phyloP scores from a whole-genome alignment of 495 filamentous ascomycete species.

The Pseudoneurospora amorphoporcata region DNA sequence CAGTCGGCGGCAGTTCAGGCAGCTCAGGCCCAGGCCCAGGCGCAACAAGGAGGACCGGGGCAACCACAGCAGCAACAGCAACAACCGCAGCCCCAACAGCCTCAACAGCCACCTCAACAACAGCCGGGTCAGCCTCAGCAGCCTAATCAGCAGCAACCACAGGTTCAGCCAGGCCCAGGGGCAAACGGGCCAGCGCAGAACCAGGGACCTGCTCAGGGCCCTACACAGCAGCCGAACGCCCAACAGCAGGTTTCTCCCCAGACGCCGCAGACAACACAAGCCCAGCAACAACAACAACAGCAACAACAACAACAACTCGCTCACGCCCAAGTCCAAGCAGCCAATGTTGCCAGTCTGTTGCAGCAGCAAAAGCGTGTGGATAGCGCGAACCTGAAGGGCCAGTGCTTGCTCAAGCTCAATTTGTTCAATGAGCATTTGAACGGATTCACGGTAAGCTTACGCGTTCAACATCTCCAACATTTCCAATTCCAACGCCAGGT shows the following conservation, averaged over 20 bases:
- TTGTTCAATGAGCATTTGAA: slow-evolving; percentile 63
- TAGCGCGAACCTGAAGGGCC: slow-evolving; percentile 45
- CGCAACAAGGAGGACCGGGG: slow-evolving; percentile 35
- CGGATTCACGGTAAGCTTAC: slow-evolving; percentile 46
- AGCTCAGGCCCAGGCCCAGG: slow-evolving; percentile 28
- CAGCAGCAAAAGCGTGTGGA: slow-evolving; percentile 40
- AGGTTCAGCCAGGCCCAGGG: slow-evolving; percentile 24
- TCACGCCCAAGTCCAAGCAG: slow-evolving; percentile 28
- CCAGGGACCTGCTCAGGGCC: slow-evolving; percentile 18
- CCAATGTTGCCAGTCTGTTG: slow-evolving; percentile 18
- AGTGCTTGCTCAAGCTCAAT: slow-evolving; percentile 52
- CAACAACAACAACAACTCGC: background rate
- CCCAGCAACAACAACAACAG: slow-evolving; percentile 32
- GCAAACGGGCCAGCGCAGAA: slow-evolving; percentile 21
- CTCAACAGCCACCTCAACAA: slow-evolving; percentile 18
- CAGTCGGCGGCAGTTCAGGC: slow-evolving; percentile 25
- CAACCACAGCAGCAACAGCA: slow-evolving; percentile 36
- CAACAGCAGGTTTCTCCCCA: slow-evolving; percentile 34
- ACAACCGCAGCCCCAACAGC: slow-evolving; percentile 20
- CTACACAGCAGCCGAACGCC: slow-evolving; percentile 27
- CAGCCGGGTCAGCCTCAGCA: slow-evolving; percentile 27
- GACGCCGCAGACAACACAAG: slow-evolving; percentile 38
- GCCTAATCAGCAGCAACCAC: slow-evolving; percentile 41
- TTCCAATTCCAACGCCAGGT: background rate
- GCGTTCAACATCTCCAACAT: background rate